Evolutionary conservation across 2,329 filamentous ascomycete genomes (phyloP), one percentile per base, ranked within the genome.

Genomic region (Phoma sp.): DNA sequence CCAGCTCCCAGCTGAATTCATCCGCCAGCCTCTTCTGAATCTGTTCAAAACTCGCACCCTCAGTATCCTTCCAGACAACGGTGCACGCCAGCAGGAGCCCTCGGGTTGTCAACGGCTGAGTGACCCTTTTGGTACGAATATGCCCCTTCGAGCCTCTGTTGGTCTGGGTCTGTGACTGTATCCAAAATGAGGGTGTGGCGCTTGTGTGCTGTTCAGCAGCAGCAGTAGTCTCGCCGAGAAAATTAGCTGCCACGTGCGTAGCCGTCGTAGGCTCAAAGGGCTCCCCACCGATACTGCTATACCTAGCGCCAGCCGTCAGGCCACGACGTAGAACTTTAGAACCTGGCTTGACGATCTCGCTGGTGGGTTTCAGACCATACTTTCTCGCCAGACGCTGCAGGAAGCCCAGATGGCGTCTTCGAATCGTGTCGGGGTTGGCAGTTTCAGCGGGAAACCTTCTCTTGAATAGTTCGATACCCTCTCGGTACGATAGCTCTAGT

Each of bases 1-100:
- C 48, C 6, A 64, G n/a, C 3, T 56, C 44, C 60, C 58, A 64
- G 5, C 31, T 31, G 19, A 51, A 53, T 22, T 61, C 55, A 1
- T 54, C 36, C 8, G 46, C 50, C 24, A 64, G 37, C 46, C 51
- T 57, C n/a, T 59, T 21, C 27, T 52, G 55, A 31, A 64, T 64
- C 8, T 51, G 31, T 15, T 49, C 53, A 24, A 51, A 63, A n/a
- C 37, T 49, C 22, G 57, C 43, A 9, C 41, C 39, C 8, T 50
- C 33, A 15, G 45, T 48, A 19, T 64, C 62, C 5, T 48, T 53
- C 60, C 60, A 64, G 21, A 59, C 49, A n/a, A 62, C 61, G 4
- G 63, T 59, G 35, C 57, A 61, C 6, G 60, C 57, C 40, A 56
- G 55, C 29, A 61, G 46, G 22, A 64, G 55, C 0, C 35, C 40